Conservation (phyloP, 1,284 basidiomycete species). For the Cerrena zonata region DNA sequence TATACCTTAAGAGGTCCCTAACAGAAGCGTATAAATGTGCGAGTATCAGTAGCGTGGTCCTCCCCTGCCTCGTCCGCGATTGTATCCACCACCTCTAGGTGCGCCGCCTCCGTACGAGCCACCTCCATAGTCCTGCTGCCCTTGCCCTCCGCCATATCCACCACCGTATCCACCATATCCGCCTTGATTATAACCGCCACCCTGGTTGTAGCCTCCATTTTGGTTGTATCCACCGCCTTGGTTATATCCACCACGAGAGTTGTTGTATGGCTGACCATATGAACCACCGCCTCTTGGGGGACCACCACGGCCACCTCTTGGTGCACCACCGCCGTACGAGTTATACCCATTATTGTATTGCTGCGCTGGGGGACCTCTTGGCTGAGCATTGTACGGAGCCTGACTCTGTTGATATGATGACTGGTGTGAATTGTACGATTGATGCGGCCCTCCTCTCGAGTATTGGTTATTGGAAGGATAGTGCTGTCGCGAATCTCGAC, state of each 20-base stretch:
- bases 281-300: conserved; percentile 6
- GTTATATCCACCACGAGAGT: conserved; percentile 6
- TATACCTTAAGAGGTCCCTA: neutral
- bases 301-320: conserved; percentile 10
- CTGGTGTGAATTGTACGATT: conserved; percentile 13
- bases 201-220: neutral
- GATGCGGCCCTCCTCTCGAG: neutral
- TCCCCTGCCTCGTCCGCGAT: conserved; percentile 13
- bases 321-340: conserved; percentile 3
- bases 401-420: conserved; percentile 9
- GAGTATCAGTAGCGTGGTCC: conserved; percentile 12
- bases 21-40: neutral
- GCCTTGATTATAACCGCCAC: conserved; percentile 14
- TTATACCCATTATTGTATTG: conserved; percentile 2
- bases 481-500: conserved; percentile 6
- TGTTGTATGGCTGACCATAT: conserved; percentile 1
- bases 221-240: conserved; percentile 4
- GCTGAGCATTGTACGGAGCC: conserved; percentile 1
- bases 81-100: conserved; percentile 19
- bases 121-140: conserved; percentile 18
- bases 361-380: conserved; percentile 7
- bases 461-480: neutral
- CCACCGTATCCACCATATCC: conserved; percentile 11
- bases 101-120: conserved; percentile 14
- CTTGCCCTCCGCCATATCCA: conserved; percentile 16